These are phyloP conservation scores for Manihot esculenta DNA, from an alignment of 441 rosid genomes.

Conservation along the genomic window DNA sequence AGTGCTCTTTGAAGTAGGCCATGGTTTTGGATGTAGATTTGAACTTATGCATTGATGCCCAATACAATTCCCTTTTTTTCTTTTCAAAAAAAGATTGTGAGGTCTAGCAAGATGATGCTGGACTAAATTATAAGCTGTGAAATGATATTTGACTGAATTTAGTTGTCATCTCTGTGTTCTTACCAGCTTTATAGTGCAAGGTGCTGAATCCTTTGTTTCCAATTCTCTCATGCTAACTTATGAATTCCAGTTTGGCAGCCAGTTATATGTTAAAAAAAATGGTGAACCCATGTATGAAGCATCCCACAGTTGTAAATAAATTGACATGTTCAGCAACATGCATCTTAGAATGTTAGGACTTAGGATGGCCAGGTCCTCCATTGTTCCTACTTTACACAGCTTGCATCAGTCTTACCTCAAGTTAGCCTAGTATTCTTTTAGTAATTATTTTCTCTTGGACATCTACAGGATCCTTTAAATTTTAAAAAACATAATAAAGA, in stretches of 20 bases:
- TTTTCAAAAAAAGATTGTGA: no score
- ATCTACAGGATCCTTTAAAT: constrained; percentile 24
- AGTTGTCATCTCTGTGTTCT: not conserved
- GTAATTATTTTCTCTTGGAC: constrained; percentile 1
- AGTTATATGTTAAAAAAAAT: not conserved
- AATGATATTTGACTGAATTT: not conserved
- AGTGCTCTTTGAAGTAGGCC: not conserved
- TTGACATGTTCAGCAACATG: not conserved
- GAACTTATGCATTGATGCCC: not conserved
- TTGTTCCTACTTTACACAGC: not conserved
- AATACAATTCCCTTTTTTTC: not conserved
- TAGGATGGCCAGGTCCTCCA: not conserved
- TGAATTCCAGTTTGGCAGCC: not conserved
- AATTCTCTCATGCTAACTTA: not conserved
- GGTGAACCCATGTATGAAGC: no score
- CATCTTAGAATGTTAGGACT: not conserved
- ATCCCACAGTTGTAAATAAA: not conserved
- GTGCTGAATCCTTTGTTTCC: not conserved
- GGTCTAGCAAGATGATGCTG: not conserved
- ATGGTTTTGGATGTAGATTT: not conserved
- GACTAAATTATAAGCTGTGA: not conserved
- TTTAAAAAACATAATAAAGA: constrained; percentile 11
- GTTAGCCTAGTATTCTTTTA: constrained; percentile 5
- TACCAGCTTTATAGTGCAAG: not conserved
- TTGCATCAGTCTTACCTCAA: not conserved